A percentile compares a stretch with the other conserved stretches of the same genome.
These are phyloP conservation scores for Botrytis fragariae DNA, from an alignment of 2,329 filamentous ascomycete genomes.

Conservation along the genomic window DNA sequence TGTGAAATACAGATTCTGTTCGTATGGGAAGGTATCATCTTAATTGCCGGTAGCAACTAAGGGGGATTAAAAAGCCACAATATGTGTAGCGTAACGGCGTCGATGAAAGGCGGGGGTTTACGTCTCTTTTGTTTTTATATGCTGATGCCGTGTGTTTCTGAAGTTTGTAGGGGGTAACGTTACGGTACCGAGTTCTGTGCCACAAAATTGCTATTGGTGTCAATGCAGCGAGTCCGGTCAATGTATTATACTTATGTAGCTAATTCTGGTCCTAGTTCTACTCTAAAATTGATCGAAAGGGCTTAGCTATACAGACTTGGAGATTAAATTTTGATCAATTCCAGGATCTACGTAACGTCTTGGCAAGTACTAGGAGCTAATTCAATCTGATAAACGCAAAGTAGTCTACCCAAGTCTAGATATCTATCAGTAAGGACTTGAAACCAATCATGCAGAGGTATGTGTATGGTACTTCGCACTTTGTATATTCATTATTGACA, in stretches of 20 bases:
- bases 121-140: background rate
- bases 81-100: background rate
- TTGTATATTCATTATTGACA: background rate
- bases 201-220: background rate
- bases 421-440: background rate
- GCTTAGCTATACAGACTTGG: background rate
- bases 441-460: background rate
- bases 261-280: background rate
- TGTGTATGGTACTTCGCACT: background rate
- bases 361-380: background rate
- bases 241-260: background rate
- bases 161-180: background rate
- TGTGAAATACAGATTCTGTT: background rate
- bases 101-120: background rate
- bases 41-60: background rate
- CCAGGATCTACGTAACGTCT: background rate
- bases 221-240: background rate
- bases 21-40: background rate
- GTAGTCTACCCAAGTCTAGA: background rate
- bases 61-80: background rate
- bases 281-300: background rate
- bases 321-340: background rate
- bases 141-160: background rate
- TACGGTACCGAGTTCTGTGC: background rate
- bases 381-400: background rate